These are phyloP conservation scores for Suhomyces yuchorum DNA, from an alignment of 1,139 yeast species.

Conservation along the genomic window DNA sequence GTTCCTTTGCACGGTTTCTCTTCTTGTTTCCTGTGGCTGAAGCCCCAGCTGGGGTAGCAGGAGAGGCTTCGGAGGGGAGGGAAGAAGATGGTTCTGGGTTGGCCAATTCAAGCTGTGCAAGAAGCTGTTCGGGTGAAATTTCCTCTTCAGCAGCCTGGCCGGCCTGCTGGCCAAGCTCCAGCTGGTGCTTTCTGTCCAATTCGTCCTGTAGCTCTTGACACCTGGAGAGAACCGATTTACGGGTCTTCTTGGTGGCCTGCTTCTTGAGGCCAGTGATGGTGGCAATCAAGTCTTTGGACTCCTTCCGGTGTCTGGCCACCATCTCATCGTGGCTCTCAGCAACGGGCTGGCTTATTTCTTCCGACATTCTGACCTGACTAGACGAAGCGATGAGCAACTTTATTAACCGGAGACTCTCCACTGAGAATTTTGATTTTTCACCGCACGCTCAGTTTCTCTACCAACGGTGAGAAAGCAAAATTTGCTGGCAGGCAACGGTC, in stretches of 20 bases:
- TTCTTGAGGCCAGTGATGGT: constrained; percentile 75
- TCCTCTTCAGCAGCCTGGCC: constrained; percentile 37
- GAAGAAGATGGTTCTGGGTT: not conserved
- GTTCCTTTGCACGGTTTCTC: constrained; percentile 83
- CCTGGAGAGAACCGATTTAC: constrained; percentile 56
- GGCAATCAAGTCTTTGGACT: constrained; percentile 64
- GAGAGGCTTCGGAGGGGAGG: not conserved
- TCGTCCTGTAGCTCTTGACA: constrained; percentile 62
- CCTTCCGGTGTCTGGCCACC: constrained; percentile 66
- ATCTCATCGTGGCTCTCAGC: constrained; percentile 22
- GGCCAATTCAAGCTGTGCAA: constrained; percentile 52
- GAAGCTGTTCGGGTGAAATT: constrained; percentile 62
- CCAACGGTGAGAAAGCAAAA: not conserved
- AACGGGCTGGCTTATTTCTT: not conserved
- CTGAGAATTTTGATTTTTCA: not conserved
- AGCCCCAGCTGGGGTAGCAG: not conserved
- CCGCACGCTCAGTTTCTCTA: constrained; percentile 3
- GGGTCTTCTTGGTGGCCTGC: constrained; percentile 78
- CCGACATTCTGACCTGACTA: constrained; percentile 24
- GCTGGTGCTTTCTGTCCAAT: constrained; percentile 53
- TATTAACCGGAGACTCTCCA: not conserved
- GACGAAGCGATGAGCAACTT: constrained; percentile 6
- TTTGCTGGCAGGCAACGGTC: constrained; percentile 3
- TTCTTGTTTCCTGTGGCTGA: constrained; percentile 16
- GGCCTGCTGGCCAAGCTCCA: constrained; percentile 35